Evolutionary conservation across 345 rosid genomes (phyloP).

Genomic region (Luvunga scandens): DNA sequence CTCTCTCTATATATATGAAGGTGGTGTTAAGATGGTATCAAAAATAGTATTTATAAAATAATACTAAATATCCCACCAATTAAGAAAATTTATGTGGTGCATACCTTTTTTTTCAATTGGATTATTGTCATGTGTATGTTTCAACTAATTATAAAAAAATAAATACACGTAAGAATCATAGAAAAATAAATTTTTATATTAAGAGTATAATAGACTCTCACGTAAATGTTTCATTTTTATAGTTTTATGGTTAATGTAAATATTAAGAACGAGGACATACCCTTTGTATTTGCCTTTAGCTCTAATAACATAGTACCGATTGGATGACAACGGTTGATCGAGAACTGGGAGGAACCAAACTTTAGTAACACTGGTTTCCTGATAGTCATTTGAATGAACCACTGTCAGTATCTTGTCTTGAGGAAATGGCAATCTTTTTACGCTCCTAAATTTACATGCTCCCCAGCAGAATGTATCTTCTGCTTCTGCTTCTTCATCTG

Average conservation of each 20-base stretch:
- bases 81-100: no score
- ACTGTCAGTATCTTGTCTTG: conserved; percentile 56
- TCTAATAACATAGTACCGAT: conserved; percentile 53
- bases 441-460: conserved; percentile 32
- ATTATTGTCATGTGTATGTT: no score
- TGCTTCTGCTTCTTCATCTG: conserved; percentile 64
- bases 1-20: no score
- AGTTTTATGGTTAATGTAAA: background rate
- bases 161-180: no score
- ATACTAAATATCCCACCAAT: no score
- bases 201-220: background rate
- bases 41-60: no score
- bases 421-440: conserved; percentile 62
- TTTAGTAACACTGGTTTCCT: conserved; percentile 40
- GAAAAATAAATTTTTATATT: no score
- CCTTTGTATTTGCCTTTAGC: conserved; percentile 65
- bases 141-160: no score
- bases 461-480: conserved; percentile 59
- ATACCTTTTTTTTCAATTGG: no score
- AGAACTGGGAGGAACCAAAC: conserved; percentile 71
- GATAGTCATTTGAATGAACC: conserved; percentile 40
- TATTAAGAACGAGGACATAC: conserved; percentile 20
- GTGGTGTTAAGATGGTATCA: no score
- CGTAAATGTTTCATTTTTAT: background rate
- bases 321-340: conserved; percentile 61